Evolutionary conservation across 345 rosid species (phyloP).

Genomic region (Citrus australasica): DNA sequence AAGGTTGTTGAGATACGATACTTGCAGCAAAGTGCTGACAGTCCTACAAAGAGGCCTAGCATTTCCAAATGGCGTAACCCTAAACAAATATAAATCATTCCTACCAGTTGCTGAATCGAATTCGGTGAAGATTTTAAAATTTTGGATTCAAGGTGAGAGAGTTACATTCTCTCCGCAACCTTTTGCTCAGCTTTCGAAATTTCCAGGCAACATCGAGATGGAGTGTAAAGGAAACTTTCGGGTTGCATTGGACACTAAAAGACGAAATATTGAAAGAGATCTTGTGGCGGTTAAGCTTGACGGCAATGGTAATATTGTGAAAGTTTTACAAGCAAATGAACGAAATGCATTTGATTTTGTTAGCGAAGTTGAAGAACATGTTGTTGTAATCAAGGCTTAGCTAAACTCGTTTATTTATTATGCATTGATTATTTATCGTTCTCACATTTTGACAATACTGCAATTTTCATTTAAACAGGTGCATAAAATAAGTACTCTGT

Average conservation of each 20-base stretch:
- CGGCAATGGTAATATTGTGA: constrained; percentile 24
- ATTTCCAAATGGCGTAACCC: constrained; percentile 46
- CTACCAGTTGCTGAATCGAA: constrained; percentile 37
- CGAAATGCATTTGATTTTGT: constrained; percentile 24
- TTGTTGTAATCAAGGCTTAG: constrained; percentile 8
- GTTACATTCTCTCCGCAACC: neutral
- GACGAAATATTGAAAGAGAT: constrained; percentile 22
- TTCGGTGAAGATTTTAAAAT: neutral
- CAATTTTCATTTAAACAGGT: too few relatives aligned
- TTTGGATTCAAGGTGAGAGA: constrained; percentile 1
- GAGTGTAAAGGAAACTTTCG: constrained; percentile 53
- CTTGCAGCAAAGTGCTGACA: constrained; percentile 18
- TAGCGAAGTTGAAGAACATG: constrained; percentile 38
- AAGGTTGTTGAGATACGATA: constrained; percentile 42
- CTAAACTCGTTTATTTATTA: too few relatives aligned
- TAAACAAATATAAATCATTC: constrained; percentile 42
- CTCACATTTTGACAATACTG: too few relatives aligned
- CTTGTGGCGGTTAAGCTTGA: constrained; percentile 34
- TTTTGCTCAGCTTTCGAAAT: constrained; percentile 26
- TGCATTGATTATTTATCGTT: too few relatives aligned
- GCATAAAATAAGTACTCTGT: too few relatives aligned
- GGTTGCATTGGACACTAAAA: constrained; percentile 47
- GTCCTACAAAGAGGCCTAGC: constrained; percentile 26
- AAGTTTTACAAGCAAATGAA: constrained; percentile 25
- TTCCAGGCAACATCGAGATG: constrained; percentile 39